phyloP scores from a whole-genome alignment of 1,284 basidiomycete genomes.

The Golubevia pallescens region DNA sequence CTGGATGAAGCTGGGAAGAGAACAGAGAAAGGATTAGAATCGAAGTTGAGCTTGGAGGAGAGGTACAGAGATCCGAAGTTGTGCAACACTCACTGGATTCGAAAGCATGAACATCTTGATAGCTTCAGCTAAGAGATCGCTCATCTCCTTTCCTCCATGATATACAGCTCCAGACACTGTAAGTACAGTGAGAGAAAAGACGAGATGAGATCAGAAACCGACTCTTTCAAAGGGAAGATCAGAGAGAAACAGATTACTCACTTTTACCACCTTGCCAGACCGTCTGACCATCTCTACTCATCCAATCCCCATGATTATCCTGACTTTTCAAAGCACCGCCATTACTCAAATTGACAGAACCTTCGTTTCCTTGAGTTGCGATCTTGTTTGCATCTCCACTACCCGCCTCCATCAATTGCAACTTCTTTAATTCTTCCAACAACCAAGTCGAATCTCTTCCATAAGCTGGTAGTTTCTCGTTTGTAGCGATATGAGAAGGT shows the following conservation, averaged over 20 bases:
- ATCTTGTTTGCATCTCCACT: conserved; percentile 3
- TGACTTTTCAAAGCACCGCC: no score
- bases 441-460: conserved; percentile 53
- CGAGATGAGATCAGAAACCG: no score
- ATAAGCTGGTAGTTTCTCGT: conserved; percentile 36
- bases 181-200: no score
- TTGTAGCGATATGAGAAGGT: conserved; percentile 23
- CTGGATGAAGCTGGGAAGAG: conserved; percentile 39
- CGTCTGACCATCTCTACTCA: conserved; percentile 34
- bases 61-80: neutral
- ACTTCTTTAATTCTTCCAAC: conserved; percentile 30
- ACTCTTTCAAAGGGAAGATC: no score
- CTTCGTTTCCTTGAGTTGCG: no score
- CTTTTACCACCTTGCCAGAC: conserved; percentile 55
- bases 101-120: conserved; percentile 45
- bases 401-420: conserved; percentile 44
- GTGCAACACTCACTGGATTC: conserved; percentile 30
- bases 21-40: neutral
- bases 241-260: no score
- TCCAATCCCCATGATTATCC: conserved; percentile 12
- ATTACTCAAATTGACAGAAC: no score
- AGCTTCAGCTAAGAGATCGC: conserved; percentile 33
- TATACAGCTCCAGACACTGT: conserved; percentile 58
- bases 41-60: neutral
- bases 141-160: conserved; percentile 57